Percentiles rank a stretch among this genome's conserved stretches.
Evolutionary conservation across 768 basidiomycete genomes (phyloP).

Genomic region (Termitomyces sp.): DNA sequence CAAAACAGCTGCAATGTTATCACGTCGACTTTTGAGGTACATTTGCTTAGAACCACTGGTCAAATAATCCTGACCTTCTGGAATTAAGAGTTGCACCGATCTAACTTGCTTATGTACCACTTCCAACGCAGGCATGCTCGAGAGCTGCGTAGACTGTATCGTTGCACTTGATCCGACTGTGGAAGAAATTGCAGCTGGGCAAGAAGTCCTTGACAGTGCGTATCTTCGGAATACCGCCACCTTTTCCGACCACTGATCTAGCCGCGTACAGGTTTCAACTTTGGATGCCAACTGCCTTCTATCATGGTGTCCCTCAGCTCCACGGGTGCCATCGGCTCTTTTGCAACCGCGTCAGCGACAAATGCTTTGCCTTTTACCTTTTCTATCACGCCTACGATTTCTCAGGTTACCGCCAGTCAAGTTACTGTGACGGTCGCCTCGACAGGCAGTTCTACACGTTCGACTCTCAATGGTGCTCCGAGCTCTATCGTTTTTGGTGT

Average conservation of each 20-base stretch:
- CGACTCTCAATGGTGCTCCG: not conserved
- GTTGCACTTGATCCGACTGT: constrained; percentile 15
- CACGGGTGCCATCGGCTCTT: not conserved
- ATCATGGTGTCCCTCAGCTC: not conserved
- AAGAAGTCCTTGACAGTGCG: constrained; percentile 25
- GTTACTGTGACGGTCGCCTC: not conserved
- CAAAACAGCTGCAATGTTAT: constrained; percentile 2
- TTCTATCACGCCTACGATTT: too few relatives aligned
- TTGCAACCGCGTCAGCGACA: not conserved
- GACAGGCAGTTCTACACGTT: not conserved
- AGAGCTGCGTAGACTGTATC: constrained; percentile 31
- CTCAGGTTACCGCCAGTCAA: not conserved
- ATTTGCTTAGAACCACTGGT: not conserved
- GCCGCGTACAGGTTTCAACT: not conserved
- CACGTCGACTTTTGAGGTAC: not conserved
- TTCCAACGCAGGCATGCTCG: constrained; percentile 21
- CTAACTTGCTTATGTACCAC: constrained; percentile 25
- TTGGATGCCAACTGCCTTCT: not conserved
- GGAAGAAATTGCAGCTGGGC: constrained; percentile 14
- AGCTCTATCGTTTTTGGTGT: not conserved
- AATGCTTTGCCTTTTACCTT: not conserved
- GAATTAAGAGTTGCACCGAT: constrained; percentile 22
- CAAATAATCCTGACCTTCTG: not conserved
- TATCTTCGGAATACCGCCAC: not conserved
- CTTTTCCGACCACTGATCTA: not conserved